Evolutionary conservation across 495 filamentous ascomycete species (phyloP).

Genomic region (Podospora australis): DNA sequence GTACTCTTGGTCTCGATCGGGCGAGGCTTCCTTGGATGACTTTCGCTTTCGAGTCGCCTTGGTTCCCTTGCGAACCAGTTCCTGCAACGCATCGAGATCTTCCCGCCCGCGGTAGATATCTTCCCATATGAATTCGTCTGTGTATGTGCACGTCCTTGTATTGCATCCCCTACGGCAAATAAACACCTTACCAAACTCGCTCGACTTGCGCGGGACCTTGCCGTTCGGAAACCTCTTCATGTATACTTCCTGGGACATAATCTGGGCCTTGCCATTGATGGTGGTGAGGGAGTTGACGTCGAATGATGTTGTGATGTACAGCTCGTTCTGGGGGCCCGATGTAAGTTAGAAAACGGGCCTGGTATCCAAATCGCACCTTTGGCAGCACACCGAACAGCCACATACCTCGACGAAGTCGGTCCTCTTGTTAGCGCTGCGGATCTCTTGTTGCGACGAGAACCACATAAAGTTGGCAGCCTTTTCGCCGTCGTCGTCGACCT

Average conservation of each 20-base stretch:
- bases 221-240: slow-evolving; percentile 65
- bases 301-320: slow-evolving; percentile 80
- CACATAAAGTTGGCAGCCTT: slow-evolving; percentile 71
- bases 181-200: slow-evolving; percentile 81
- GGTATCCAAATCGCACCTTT: neutral
- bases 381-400: neutral
- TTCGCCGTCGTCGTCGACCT: slow-evolving; percentile 59
- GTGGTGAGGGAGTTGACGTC: slow-evolving; percentile 82
- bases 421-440: slow-evolving; percentile 76
- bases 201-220: slow-evolving; percentile 62
- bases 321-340: slow-evolving; percentile 56
- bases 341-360: neutral
- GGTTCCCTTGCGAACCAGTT: slow-evolving; percentile 62
- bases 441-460: slow-evolving; percentile 89
- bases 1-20: slow-evolving; percentile 47
- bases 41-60: slow-evolving; percentile 59
- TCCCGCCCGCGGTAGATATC: slow-evolving; percentile 63
- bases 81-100: slow-evolving; percentile 56
- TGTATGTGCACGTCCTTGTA: slow-evolving; percentile 81
- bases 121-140: slow-evolving; percentile 89
- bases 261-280: slow-evolving; percentile 78
- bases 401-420: slow-evolving; percentile 65
- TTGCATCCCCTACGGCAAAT: slow-evolving; percentile 86
- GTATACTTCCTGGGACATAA: slow-evolving; percentile 69
- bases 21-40: slow-evolving; percentile 19